phyloP scores from a whole-genome alignment of 2,329 filamentous ascomycete genomes.

The Fusarium nanum region DNA sequence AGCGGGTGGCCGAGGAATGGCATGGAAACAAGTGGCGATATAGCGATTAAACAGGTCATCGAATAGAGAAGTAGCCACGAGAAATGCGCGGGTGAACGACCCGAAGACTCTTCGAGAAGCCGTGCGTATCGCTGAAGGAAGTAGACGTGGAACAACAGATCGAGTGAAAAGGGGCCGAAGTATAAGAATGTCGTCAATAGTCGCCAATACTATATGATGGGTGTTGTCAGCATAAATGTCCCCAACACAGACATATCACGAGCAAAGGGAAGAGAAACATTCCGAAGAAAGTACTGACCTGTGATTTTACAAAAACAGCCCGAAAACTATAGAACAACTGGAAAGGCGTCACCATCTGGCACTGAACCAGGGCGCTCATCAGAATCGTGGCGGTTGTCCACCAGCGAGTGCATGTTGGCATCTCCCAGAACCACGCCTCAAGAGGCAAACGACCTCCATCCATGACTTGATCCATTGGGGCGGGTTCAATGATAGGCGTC shows the following conservation, averaged over 20 bases:
- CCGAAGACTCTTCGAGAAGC: conserved; percentile 94
- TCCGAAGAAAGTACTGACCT: conserved; percentile 67
- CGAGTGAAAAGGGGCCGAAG: conserved; percentile 92
- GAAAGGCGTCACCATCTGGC: conserved; percentile 90
- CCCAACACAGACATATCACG: background rate
- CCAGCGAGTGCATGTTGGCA: conserved; percentile 94
- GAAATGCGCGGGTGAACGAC: conserved; percentile 90
- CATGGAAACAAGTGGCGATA: conserved; percentile 90
- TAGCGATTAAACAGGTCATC: conserved; percentile 78
- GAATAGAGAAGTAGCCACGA: conserved; percentile 94
- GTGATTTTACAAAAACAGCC: conserved; percentile 89
- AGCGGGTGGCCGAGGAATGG: conserved; percentile 94
- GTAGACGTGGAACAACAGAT: conserved; percentile 97
- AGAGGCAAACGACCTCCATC: conserved; percentile 78
- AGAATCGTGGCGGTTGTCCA: conserved; percentile 95
- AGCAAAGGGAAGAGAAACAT: background rate
- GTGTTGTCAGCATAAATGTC: conserved; percentile 26
- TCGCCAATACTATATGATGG: conserved; percentile 84
- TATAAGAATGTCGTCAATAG: conserved; percentile 97
- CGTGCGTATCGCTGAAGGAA: conserved; percentile 97
- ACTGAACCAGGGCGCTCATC: conserved; percentile 91
- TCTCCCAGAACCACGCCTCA: conserved; percentile 99
- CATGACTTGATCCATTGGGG: conserved; percentile 68
- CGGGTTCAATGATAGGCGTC: background rate
- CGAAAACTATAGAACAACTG: conserved; percentile 98